Percentiles rank a stretch among this genome's conserved stretches.
phyloP scores from a whole-genome alignment of 345 rosid genomes.

The Ceriops decandra region DNA sequence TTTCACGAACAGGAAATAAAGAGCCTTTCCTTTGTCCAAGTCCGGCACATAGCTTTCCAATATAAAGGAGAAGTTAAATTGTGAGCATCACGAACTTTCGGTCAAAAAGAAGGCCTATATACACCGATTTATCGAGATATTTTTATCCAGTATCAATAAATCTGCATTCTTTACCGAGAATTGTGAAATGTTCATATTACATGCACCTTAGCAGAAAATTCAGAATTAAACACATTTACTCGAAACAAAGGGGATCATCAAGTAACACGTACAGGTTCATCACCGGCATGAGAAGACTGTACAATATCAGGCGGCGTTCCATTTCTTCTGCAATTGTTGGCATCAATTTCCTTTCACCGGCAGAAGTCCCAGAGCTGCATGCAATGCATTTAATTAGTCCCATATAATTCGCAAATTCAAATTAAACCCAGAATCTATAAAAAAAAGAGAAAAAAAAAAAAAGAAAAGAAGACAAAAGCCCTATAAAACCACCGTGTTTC shows the following conservation, averaged over 20 bases:
- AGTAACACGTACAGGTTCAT: slow-evolving; percentile 79
- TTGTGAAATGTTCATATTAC: no score
- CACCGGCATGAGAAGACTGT: slow-evolving; percentile 94
- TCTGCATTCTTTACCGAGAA: no score
- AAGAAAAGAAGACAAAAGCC: background rate
- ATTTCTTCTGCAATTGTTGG: slow-evolving; percentile 88
- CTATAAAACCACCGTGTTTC: background rate
- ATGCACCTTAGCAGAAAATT: no score
- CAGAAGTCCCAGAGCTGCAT: slow-evolving; percentile 93
- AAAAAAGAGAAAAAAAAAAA: no score
- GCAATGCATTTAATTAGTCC: background rate
- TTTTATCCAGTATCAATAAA: no score
- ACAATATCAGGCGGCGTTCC: slow-evolving; percentile 82
- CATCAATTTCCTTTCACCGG: slow-evolving; percentile 96
- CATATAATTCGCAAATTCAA: background rate
- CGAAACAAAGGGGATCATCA: no score
- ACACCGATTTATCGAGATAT: no score
- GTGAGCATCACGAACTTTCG: background rate
- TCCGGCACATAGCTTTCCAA: slow-evolving; percentile 70
- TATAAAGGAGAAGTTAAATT: background rate
- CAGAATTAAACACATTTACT: no score
- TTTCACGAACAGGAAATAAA: slow-evolving; percentile 80
- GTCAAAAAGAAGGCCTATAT: background rate
- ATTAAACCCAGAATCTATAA: no score
- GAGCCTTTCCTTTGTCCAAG: slow-evolving; percentile 85